Base-by-base conservation (phyloP, 352 stramenopile species). In the Pythium monospermum region DNA sequence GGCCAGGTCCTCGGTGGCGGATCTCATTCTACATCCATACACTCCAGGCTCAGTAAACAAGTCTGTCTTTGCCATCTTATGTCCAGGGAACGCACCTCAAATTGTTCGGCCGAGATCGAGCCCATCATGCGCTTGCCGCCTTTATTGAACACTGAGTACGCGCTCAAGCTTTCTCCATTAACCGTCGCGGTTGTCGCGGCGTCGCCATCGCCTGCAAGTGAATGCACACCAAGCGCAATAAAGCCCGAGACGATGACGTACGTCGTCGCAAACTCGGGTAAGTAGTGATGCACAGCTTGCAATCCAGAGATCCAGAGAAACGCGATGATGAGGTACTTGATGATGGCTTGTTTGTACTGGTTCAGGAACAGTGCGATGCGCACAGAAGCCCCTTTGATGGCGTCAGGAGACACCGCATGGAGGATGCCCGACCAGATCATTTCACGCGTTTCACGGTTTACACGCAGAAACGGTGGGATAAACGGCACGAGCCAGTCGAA, bases 91-190 rank as follows among this genome's bases (percentile, higher is more conserved):
- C 41, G 21, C 54, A 87, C 79, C 79, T 93, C 83, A 50, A 93
- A 91, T 49, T 93, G 78, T 33, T 93, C 83, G 26, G 77, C 82
- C 12, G 83, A 90, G 18, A 93, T 63, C 5, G 79, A 89, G 4
- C 83, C 83, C 47, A 90, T 48, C 74, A 93, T 85, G 48, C 83
- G 76, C 42, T 76, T 68, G 11, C 66, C 60, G 15, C 72, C 70
- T 21, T 64, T 69, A 55, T 93, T 93, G 49, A 93, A 93, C 18
- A 93, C 73, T 22, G 83, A 93, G 56, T 93, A 93, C 3, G 83
- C 80, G 48, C 83, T 93, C 15, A 91, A 59, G 4, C 61, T 64
- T 32, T 69, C 59, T 15, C 39, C 32, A 19, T 59, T 36, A 2
- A 47, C 18, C n/a, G n/a, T n/a, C n/a, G n/a, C n/a, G 44, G 13